These are phyloP conservation scores for Alternaria panax DNA, from an alignment of 2,329 filamentous ascomycete genomes.

Conservation along the genomic window DNA sequence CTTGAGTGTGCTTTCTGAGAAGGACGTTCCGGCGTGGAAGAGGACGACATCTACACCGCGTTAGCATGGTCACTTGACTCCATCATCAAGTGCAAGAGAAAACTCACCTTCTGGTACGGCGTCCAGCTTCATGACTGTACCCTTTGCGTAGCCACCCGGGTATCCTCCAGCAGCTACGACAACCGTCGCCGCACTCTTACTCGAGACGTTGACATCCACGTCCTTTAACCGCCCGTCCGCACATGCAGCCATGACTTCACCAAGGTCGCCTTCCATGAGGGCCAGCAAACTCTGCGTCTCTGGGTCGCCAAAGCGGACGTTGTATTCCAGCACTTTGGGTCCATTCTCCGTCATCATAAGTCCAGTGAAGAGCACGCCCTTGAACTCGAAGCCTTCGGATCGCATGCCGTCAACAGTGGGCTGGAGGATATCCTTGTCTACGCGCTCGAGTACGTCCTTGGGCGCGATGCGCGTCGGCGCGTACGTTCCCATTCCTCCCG, in stretches of 20 bases:
- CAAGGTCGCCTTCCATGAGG: slow-evolving; percentile 84
- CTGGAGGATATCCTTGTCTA: slow-evolving; percentile 84
- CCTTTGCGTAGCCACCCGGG: slow-evolving; percentile 82
- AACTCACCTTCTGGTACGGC: slow-evolving; percentile 56
- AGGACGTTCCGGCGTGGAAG: slow-evolving; percentile 90
- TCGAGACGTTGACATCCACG: slow-evolving; percentile 71
- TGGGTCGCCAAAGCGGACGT: slow-evolving; percentile 90
- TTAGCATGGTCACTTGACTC: slow-evolving; percentile 32
- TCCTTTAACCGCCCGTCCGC: slow-evolving; percentile 75
- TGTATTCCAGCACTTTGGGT: slow-evolving; percentile 88
- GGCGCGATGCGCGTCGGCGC: slow-evolving; percentile 69
- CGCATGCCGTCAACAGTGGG: slow-evolving; percentile 91
- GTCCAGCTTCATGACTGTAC: slow-evolving; percentile 67
- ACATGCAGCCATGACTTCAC: slow-evolving; percentile 87
- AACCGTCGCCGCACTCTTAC: slow-evolving; percentile 83
- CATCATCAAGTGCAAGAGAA: slow-evolving; percentile 51
- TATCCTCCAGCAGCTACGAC: slow-evolving; percentile 95
- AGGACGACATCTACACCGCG: slow-evolving; percentile 65
- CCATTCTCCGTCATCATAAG: slow-evolving; percentile 87
- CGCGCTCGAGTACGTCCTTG: slow-evolving; percentile 72
- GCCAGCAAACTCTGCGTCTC: slow-evolving; percentile 88
- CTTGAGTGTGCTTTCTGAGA: slow-evolving; percentile 67
- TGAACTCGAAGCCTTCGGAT: slow-evolving; percentile 65
- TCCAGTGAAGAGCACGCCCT: slow-evolving; percentile 84
- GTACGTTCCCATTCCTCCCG: slow-evolving; percentile 97